Evolutionary conservation across 164 flowering plant species (phyloP).

Genomic region (Magnolia sinica): DNA sequence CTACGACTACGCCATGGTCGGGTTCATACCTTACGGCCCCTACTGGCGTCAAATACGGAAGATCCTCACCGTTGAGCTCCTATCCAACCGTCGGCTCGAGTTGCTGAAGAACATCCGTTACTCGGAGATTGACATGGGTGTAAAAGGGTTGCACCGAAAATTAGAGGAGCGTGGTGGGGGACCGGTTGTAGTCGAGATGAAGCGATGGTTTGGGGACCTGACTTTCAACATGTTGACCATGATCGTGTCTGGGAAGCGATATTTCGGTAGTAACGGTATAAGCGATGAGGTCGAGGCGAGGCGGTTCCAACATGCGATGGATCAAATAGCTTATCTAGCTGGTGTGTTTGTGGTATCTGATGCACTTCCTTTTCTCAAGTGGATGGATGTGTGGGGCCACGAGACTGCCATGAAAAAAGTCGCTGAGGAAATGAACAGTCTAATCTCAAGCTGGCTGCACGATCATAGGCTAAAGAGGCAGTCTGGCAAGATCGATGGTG

Average conservation of each 20-base stretch:
- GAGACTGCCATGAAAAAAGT: constrained; percentile 1
- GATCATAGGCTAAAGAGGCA: constrained; percentile 10
- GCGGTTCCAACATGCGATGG: neutral
- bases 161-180: neutral
- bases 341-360: constrained; percentile 2
- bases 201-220: neutral
- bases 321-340: neutral
- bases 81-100: neutral
- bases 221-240: neutral
- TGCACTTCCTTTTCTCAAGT: constrained; percentile 4
- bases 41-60: constrained; percentile 11
- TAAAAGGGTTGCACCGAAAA: neutral
- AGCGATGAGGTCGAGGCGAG: neutral
- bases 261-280: neutral
- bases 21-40: constrained; percentile 8
- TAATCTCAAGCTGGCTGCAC: constrained; percentile 2
- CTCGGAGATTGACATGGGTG: neutral
- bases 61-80: constrained; percentile 5
- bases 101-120: neutral
- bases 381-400: constrained; percentile 1
- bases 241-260: constrained; percentile 4
- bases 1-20: constrained; percentile 9
- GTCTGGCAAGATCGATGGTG: neutral
- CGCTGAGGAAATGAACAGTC: neutral
- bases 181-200: neutral